These are phyloP conservation scores for Licmophora abbreviata DNA, from an alignment of 108 stramenopile species.

Conservation along the genomic window DNA sequence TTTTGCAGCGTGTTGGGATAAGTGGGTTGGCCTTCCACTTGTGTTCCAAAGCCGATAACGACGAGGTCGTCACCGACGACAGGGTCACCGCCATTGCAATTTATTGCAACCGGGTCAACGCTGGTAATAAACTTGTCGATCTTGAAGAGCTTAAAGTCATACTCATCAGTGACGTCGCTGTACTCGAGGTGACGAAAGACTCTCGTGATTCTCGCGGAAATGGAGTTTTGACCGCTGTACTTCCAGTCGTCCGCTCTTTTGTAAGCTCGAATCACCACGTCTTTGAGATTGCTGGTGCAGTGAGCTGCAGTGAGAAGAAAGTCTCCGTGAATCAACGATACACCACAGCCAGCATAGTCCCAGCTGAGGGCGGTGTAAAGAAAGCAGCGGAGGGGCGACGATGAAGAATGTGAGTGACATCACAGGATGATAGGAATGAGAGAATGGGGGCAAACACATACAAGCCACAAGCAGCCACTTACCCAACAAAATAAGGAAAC, in stretches of 20 bases:
- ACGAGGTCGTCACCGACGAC: constrained; percentile 9
- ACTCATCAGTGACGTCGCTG: background rate
- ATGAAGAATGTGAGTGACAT: too few species aligned
- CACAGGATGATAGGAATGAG: too few species aligned
- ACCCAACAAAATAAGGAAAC: background rate
- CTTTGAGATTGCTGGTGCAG: constrained; percentile 5
- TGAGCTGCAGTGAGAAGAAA: constrained; percentile 12
- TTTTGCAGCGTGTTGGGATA: constrained; percentile 11
- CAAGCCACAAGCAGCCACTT: too few species aligned
- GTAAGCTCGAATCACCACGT: background rate
- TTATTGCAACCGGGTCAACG: background rate
- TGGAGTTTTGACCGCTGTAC: background rate
- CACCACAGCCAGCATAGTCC: constrained; percentile 15
- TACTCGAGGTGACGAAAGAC: constrained; percentile 4
- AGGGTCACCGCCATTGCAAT: background rate
- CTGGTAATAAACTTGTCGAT: constrained; percentile 1
- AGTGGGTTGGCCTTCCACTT: background rate
- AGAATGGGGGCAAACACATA: too few species aligned
- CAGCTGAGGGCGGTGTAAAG: too few species aligned
- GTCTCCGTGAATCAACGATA: constrained; percentile 10
- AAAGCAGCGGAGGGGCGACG: too few species aligned
- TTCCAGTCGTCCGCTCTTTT: background rate
- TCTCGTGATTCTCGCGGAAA: constrained; percentile 2
- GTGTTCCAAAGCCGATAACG: constrained; percentile 23
- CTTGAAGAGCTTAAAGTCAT: constrained; percentile 2